Conservation (phyloP, 345 rosid species). For the Mallotus nudiflorus region DNA sequence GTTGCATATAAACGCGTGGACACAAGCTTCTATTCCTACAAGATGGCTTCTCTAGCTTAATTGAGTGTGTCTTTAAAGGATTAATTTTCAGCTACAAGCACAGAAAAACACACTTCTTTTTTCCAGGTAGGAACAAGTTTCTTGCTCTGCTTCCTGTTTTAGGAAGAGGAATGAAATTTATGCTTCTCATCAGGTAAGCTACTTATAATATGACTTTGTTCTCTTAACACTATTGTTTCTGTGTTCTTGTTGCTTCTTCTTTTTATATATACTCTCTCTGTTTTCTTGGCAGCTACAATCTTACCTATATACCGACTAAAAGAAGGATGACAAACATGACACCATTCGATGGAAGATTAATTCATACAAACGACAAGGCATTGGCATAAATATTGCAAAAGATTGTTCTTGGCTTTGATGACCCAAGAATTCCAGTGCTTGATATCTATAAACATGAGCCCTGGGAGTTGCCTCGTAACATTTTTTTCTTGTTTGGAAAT, state of each 20-base stretch:
- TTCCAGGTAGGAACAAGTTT: no score
- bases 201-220: not conserved
- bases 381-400: no score
- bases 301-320: not conserved
- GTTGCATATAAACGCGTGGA: no score
- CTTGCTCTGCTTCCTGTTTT: not conserved
- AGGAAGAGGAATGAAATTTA: not conserved
- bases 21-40: no score
- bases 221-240: not conserved
- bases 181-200: not conserved
- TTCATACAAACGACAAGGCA: not conserved
- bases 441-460: not conserved
- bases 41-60: no score
- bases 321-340: not conserved
- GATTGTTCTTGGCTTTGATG: no score
- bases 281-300: not conserved
- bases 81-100: no score
- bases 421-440: not conserved
- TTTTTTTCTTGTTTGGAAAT: no score
- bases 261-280: no score
- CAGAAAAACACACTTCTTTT: no score
- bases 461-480: constrained; percentile 1
- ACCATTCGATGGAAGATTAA: not conserved
- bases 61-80: no score
- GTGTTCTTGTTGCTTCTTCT: not conserved